Evolutionary conservation across 1,139 yeast genomes (phyloP), one percentile per base, ranked within the genome.

Genomic region (Arxiozyma bovina): DNA sequence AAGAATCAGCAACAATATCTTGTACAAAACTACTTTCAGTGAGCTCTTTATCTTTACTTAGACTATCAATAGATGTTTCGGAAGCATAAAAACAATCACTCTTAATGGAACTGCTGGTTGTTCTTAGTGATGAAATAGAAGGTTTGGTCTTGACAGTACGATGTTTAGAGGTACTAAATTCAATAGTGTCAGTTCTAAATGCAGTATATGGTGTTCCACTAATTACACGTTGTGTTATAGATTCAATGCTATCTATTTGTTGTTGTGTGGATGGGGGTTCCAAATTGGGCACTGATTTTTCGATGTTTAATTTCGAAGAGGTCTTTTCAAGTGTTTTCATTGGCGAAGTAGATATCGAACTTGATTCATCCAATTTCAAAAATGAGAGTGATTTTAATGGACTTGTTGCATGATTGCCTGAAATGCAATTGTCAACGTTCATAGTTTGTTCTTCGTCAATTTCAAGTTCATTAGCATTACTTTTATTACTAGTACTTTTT

Each of bases 401-500:
- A 50, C 57, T 57, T 12, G 42, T 20, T 11, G 21, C 48, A 23
- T 34, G 25, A 25, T 50, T 43, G 34, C 41, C 44, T 7, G 40
- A n/a, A 42, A 15, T 20, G 11, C 18, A 11, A 20, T 27, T 25
- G 52, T 50, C n/a, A n/a, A 40, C 44, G 50, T 53, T 18, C 1
- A 18, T 23, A 25, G 42, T 21, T 4, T 30, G 17, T 7, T 30
- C 8, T 30, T 30, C 34, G 20, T 42, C 45, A 12, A 22, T 15
- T 11, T 34, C 23, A 8, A 30, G n/a, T 3, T 27, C 15, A 20
- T 43, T 46, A 18, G 15, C 17, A 43, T 11, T 15, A 55, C 59
- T 57, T 54, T 62, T 58, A 7, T 60, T 55, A 25, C 67, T 64
- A 44, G 65, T 60, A 7, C 61, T 50, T 42, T 66, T 64, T 45